Evolutionary conservation across 2,329 filamentous ascomycete species (phyloP).

Genomic region (Hirsutella thompsonii): DNA sequence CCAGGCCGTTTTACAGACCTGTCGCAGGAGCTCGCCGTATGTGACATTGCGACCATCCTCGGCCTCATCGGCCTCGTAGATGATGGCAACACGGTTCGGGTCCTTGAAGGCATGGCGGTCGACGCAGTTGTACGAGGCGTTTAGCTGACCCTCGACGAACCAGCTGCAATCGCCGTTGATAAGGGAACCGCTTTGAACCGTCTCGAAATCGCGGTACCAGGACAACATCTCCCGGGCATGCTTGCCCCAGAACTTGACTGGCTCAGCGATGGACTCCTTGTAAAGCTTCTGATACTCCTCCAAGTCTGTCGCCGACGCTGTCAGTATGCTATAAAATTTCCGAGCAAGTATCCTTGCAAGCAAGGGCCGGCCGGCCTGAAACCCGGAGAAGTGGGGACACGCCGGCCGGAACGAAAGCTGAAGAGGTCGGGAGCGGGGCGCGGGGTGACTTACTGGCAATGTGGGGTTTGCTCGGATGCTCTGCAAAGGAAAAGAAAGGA

Average conservation of each 20-base stretch:
- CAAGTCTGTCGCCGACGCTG: slow-evolving; percentile 30
- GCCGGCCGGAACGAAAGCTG: no score
- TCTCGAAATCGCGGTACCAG: slow-evolving; percentile 88
- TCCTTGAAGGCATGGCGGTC: slow-evolving; percentile 94
- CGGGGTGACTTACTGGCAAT: slow-evolving; percentile 39
- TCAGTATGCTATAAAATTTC: neutral
- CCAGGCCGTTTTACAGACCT: slow-evolving; percentile 81
- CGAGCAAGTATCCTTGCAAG: no score
- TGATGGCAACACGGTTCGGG: slow-evolving; percentile 87
- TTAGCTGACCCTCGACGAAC: slow-evolving; percentile 89
- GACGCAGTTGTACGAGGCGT: slow-evolving; percentile 94
- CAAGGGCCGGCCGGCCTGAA: neutral
- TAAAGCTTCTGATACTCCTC: slow-evolving; percentile 57
- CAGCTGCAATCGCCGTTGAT: slow-evolving; percentile 74
- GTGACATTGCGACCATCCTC: slow-evolving; percentile 78
- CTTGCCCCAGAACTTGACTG: slow-evolving; percentile 79
- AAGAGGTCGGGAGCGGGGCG: neutral
- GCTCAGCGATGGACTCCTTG: slow-evolving; percentile 79
- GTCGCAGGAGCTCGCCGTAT: slow-evolving; percentile 82
- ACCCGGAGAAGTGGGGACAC: no score
- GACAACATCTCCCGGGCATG: slow-evolving; percentile 79
- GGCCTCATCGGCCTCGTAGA: slow-evolving; percentile 95
- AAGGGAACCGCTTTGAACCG: slow-evolving; percentile 68
- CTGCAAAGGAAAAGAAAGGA: slow-evolving; percentile 28
- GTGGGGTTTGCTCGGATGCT: slow-evolving; percentile 60